Percentiles rank a stretch among this genome's conserved stretches.
Conservation (phyloP, 2,329 filamentous ascomycete genomes). For the Rhexocercosporidium sp. region DNA sequence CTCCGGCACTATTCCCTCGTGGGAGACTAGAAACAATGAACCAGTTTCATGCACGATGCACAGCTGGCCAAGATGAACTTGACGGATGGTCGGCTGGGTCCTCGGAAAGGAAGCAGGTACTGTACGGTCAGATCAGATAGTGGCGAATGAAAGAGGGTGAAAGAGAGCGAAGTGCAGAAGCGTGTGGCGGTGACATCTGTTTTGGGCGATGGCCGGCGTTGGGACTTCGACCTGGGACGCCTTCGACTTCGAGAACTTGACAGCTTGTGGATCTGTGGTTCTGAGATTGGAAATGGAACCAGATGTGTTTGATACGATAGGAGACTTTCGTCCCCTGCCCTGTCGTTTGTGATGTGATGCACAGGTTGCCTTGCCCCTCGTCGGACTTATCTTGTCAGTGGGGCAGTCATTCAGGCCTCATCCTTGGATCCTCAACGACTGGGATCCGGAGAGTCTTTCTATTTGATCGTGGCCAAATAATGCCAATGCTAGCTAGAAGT, state of each 20-base stretch:
- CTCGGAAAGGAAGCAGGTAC: background rate
- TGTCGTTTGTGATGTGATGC: background rate
- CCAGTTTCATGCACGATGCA: background rate
- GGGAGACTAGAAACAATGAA: background rate
- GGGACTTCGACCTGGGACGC: no score
- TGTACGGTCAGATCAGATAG: background rate
- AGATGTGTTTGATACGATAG: conserved; percentile 2
- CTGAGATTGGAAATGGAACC: background rate
- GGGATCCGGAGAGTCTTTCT: background rate
- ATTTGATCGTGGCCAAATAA: background rate
- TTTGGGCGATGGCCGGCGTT: background rate
- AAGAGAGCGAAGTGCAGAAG: no score
- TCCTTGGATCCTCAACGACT: background rate
- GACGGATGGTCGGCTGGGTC: background rate
- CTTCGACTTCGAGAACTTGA: no score
- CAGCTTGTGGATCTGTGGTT: background rate
- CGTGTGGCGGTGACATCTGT: background rate
- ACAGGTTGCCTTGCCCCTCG: background rate
- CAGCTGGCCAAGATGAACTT: background rate
- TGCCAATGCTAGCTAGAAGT: background rate
- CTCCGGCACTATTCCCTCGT: conserved; percentile 5
- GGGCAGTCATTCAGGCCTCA: background rate
- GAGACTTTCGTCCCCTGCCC: background rate
- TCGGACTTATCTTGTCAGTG: background rate
- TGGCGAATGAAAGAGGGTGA: background rate